Conservation (phyloP, 345 rosid species). For the thale cress (Arabidopsis thaliana) region TAIR10.1 NC_003070.9:4135501-4136000, state of each 20-base stretch:
- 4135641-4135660: background rate
- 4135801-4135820: background rate
- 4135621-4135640: background rate
- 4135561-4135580: background rate
- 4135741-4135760: background rate
- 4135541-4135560: background rate
- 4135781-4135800: background rate
- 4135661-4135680: background rate
- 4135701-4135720: background rate
- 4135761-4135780: background rate
- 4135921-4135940: background rate
- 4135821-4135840: background rate
- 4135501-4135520: background rate
- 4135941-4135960: slow-evolving; percentile 17
- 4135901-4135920: background rate
- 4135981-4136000: background rate
- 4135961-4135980: slow-evolving; percentile 13
- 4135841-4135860: background rate
- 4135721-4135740: background rate
- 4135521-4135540: background rate
- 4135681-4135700: background rate
- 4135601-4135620: background rate
- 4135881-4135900: background rate
- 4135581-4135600: background rate
- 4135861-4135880: background rate